A percentile compares a stretch with the other conserved stretches of the same genome.
phyloP scores from a whole-genome alignment of 768 basidiomycete genomes.

The Solioccasus polychromus region DNA sequence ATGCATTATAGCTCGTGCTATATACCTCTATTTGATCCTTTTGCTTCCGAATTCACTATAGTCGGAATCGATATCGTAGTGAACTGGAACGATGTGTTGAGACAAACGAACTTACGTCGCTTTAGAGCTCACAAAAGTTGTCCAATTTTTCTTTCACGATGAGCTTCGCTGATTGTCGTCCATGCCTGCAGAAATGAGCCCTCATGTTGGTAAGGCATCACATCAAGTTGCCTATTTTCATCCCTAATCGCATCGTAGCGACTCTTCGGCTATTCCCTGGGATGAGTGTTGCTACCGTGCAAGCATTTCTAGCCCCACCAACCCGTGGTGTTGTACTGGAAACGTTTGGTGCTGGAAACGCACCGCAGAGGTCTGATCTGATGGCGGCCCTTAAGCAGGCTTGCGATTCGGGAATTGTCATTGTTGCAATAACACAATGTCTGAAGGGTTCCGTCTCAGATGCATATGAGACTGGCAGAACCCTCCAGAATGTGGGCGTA shows the following conservation, averaged over 20 bases:
- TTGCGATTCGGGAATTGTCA: constrained; percentile 76
- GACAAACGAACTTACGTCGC: constrained; percentile 73
- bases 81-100: constrained; percentile 84
- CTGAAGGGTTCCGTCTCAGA: constrained; percentile 81
- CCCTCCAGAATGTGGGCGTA: constrained; percentile 69
- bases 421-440: constrained; percentile 93
- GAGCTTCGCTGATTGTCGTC: constrained; percentile 10
- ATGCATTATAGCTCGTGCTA: neutral
- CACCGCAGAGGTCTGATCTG: constrained; percentile 77
- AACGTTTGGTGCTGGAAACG: constrained; percentile 92
- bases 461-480: constrained; percentile 77
- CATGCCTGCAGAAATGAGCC: constrained; percentile 60
- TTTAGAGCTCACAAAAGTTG: constrained; percentile 81
- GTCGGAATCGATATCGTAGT: constrained; percentile 90
- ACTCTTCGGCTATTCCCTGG: constrained; percentile 86
- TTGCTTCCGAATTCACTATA: constrained; percentile 24
- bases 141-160: neutral
- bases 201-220: constrained; percentile 66
- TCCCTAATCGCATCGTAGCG: constrained; percentile 42
- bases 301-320: constrained; percentile 71
- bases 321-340: constrained; percentile 83
- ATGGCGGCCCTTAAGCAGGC: constrained; percentile 77
- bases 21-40: constrained; percentile 4
- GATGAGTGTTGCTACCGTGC: constrained; percentile 70
- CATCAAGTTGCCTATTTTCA: neutral